These are phyloP conservation scores for Aspergillus floridensis DNA, from an alignment of 2,329 filamentous ascomycete genomes.

Conservation along the genomic window DNA sequence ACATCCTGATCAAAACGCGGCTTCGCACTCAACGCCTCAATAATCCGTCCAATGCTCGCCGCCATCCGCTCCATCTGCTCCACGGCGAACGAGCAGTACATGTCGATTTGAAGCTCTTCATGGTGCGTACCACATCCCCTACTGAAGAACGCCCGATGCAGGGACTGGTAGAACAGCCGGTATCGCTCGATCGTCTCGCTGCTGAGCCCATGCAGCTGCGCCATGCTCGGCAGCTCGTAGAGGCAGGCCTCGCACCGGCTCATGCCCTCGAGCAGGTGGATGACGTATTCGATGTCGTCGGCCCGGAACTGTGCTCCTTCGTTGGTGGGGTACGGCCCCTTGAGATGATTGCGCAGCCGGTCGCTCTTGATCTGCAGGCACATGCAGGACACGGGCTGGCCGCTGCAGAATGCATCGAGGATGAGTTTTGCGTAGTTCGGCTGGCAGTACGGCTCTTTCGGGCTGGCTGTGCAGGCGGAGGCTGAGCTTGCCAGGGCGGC, in stretches of 20 bases:
- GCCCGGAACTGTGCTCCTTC: background rate
- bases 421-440: background rate
- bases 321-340: background rate
- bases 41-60: background rate
- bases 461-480: too few relatives aligned
- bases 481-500: too few relatives aligned
- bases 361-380: background rate
- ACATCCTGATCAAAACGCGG: constrained; percentile 6
- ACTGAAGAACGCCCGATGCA: background rate
- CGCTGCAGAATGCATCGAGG: background rate
- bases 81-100: background rate
- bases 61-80: constrained; percentile 5
- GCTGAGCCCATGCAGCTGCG: constrained; percentile 5
- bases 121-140: background rate
- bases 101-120: background rate
- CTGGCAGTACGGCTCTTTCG: too few relatives aligned
- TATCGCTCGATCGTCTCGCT: background rate
- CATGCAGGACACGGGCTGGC: background rate
- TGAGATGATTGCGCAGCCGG: background rate
- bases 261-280: constrained; percentile 6
- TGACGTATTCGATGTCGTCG: background rate
- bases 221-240: background rate
- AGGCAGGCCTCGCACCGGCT: constrained; percentile 8
- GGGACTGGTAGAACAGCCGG: constrained; percentile 1
- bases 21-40: background rate